Evolutionary conservation across 441 rosid genomes (phyloP), one percentile per base, ranked within the genome.

Genomic region (Arabidopsis lyrata): DNA sequence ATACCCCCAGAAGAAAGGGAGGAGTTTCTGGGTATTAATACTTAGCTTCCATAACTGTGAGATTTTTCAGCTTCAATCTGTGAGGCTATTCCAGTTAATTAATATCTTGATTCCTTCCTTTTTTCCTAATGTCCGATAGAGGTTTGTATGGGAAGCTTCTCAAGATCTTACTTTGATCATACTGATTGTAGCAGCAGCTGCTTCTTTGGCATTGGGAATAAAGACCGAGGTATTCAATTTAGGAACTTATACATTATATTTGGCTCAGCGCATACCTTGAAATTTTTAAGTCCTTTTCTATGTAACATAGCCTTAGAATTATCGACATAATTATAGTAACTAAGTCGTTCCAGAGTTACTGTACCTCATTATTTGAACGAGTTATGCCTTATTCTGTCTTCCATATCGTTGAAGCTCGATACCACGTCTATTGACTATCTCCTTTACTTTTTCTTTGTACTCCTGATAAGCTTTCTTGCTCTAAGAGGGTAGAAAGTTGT

Each of bases 61-160:
- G 10, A 16, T 58, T 74, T 54, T 68, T 50, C 20, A 1, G 49
- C 50, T 47, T 68, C 44, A 42, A 15, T 53, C 42, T 53, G 29
- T 5, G 27, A 35, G 66, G 73, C 66, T 44, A 35, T 62, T 77
- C 62, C 54, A 63, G 15, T 68, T 49, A 65, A 18, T 56, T 35
- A 47, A 34, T 47, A 38, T 44, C 18, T 68, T 56, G 70, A 75
- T 41, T 41, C 20, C 35, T 31, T 77, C 8, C 6, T 60, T 47
- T 5, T 34, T 41, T 24, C 29, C 71, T 4, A 3, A 38, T 49
- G 45, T 67, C 29, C 45, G 11, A 27, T 73, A 95, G 99, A 91
- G 84, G 84, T 95, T 95, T 82, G 95, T 93, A 48, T 95, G 99
- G 99, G 99, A 95, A 84, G 97, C 99, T 61, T 89, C 98, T 86